Evolutionary conservation across 1,284 basidiomycete genomes (phyloP).

Genomic region (Anthracocystis setariae): DNA sequence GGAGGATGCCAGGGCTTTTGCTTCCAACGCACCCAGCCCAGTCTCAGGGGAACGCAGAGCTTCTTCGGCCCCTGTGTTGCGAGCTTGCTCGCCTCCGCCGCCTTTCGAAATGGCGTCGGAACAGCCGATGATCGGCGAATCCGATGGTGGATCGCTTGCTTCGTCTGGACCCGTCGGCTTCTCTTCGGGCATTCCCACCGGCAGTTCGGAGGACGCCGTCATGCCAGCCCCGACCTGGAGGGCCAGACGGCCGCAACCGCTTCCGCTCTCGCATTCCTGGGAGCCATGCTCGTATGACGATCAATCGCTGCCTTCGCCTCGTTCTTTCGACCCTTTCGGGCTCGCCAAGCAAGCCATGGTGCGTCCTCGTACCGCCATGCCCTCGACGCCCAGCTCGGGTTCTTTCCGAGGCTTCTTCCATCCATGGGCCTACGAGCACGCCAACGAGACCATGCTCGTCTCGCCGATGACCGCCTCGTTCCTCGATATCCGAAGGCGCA

Average conservation of each 20-base stretch:
- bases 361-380: conserved; percentile 25
- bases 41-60: conserved; percentile 16
- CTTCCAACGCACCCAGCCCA: background rate
- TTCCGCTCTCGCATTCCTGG: conserved; percentile 42
- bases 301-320: conserved; percentile 40
- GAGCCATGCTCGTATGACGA: conserved; percentile 39
- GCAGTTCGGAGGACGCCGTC: background rate
- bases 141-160: too few species aligned
- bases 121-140: background rate
- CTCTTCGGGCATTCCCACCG: background rate
- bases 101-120: background rate
- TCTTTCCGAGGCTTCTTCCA: conserved; percentile 43
- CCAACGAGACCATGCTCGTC: conserved; percentile 39
- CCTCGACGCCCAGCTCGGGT: conserved; percentile 34
- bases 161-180: background rate
- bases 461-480: conserved; percentile 35
- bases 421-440: conserved; percentile 33
- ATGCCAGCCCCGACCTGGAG: conserved; percentile 39
- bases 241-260: conserved; percentile 17
- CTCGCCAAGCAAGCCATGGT: conserved; percentile 1
- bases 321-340: conserved; percentile 17
- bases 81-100: conserved; percentile 17
- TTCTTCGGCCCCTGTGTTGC: conserved; percentile 16
- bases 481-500: conserved; percentile 29
- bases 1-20: background rate